Conservation (phyloP, 495 filamentous ascomycete species). For the Xylaria acuta region DNA sequence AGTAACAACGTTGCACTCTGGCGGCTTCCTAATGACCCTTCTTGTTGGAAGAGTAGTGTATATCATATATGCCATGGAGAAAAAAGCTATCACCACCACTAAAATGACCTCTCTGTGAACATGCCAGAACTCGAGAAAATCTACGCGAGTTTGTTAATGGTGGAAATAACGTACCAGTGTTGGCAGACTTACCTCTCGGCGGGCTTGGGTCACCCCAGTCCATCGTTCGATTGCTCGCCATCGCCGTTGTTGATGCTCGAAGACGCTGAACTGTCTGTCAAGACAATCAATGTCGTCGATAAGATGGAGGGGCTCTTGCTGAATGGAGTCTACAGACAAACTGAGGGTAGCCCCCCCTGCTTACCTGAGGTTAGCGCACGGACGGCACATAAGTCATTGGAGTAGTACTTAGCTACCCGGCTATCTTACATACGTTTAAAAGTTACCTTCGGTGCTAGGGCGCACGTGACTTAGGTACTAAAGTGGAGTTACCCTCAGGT, state of each 20-base stretch:
- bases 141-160: conserved; percentile 37
- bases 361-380: too few species aligned
- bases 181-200: conserved; percentile 16
- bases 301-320: conserved; percentile 31
- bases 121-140: conserved; percentile 62
- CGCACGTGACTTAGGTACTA: too few species aligned
- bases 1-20: background rate
- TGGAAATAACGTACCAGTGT: too few species aligned
- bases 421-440: too few species aligned
- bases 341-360: too few species aligned
- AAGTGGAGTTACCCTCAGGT: too few species aligned
- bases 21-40: conserved; percentile 2
- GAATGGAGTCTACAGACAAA: too few species aligned
- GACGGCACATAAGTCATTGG: too few species aligned
- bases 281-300: conserved; percentile 12
- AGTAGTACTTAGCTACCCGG: too few species aligned
- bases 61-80: conserved; percentile 16
- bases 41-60: conserved; percentile 11
- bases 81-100: conserved; percentile 38
- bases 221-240: conserved; percentile 15
- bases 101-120: conserved; percentile 59
- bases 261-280: conserved; percentile 4
- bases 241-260: conserved; percentile 1
- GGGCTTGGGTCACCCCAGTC: conserved; percentile 2
- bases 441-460: too few species aligned